A percentile compares a stretch with the other conserved stretches of the same genome.
These are phyloP conservation scores for Mortierella polycephala DNA, from an alignment of 371 early-diverging fungal species.

Conservation along the genomic window DNA sequence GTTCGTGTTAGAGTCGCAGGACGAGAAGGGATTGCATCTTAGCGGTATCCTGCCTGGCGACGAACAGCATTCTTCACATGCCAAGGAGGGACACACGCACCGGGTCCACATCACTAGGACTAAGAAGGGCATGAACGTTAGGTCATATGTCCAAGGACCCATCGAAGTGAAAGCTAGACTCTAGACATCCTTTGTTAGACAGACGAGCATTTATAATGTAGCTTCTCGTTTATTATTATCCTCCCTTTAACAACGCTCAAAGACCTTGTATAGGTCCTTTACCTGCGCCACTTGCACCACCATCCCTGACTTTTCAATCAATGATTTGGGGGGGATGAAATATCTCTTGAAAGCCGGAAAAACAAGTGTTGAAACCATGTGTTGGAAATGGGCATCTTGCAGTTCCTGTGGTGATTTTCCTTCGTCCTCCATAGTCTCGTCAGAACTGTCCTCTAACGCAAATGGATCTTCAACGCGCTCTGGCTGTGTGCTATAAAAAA, in stretches of 20 bases:
- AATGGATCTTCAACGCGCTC: conserved; percentile 23
- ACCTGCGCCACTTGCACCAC: conserved; percentile 82
- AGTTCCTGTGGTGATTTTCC: conserved; percentile 31
- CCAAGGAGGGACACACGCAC: conserved; percentile 29
- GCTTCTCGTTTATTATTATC: too few relatives aligned
- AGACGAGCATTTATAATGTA: neutral
- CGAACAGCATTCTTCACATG: conserved; percentile 33
- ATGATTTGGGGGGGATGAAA: conserved; percentile 69
- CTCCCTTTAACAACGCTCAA: conserved; percentile 84
- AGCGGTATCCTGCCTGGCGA: conserved; percentile 49
- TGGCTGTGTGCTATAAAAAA: conserved; percentile 83
- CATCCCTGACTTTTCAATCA: conserved; percentile 61
- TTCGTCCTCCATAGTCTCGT: conserved; percentile 14
- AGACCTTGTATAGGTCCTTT: conserved; percentile 92
- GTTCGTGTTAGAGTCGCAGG: conserved; percentile 35
- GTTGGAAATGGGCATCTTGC: conserved; percentile 39
- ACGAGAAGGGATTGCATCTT: conserved; percentile 40
- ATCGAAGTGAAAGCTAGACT: conserved; percentile 43
- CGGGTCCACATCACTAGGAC: conserved; percentile 35
- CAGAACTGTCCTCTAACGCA: conserved; percentile 13
- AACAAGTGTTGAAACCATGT: conserved; percentile 58
- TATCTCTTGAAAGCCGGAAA: conserved; percentile 80
- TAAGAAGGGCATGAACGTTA: conserved; percentile 48
- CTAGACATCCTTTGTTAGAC: conserved; percentile 7
- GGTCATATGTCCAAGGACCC: conserved; percentile 37